Base-by-base conservation (phyloP, 306 rosid species). In the Prunus salicina region DNA sequence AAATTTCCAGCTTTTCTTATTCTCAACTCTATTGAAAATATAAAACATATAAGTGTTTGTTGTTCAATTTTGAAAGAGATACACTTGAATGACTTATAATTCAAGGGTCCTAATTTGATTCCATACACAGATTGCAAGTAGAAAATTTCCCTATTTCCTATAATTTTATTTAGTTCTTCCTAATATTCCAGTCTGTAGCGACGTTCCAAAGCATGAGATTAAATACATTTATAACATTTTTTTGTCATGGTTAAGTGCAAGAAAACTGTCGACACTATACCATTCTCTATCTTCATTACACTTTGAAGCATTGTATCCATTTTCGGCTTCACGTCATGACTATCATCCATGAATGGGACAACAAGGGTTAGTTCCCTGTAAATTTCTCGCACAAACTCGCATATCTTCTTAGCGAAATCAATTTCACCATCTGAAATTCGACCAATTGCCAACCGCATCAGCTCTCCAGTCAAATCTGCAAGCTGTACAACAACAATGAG, bases 401-500 rank as follows among this genome's bases (percentile, higher is more conserved):
- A 95, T 63, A 95, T 95, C 76, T 87, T 88, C 82, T 90, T 49
- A 47, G 98, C 93, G 78, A 82, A 95, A 60, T 92, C 93, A 82
- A 90, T 84, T 71, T 95, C 98, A 28, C 98, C 97, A 64, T 92
- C 97, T 25, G 97, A 89, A 82, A 95, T 90, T 67, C 89, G 89
- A 71, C 98, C 98, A 75, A 95, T 95, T 19, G 98, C 98, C 87
- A 95, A 70, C 61, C 98, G 91, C 98, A 95, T 95, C 73, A 95
- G 90, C 88, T 95, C 98, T 74, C 98, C 98, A 32, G 97, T 92
- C 86, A 95, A 89, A 83, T 95, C 97, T 55, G 97, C 96, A 85
- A 95, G 90, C 98, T 95, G 90, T 66, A 78, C 81, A 75, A 51
- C 43, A 86, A 80, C 47, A 83, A 58, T n/a, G 22, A 71, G 73